Percentiles rank a stretch among this genome's conserved stretches.
Evolutionary conservation across 805 yeast genomes (phyloP).

Genomic region (Huiozyma naganishii): DNA sequence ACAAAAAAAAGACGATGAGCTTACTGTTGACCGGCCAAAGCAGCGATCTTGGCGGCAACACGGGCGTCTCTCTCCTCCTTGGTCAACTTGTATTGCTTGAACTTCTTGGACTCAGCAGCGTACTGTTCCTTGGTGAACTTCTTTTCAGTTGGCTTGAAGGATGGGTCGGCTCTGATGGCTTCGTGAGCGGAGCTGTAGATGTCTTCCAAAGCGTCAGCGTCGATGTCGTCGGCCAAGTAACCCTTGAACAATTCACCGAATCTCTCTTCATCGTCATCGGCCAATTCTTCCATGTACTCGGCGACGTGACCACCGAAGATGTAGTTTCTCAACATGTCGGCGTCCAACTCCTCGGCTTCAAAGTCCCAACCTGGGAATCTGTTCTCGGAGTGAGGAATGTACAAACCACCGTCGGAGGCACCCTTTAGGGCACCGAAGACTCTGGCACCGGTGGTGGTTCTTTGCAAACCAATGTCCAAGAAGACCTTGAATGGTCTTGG

Average conservation of each 20-base stretch:
- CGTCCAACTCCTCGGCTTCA: conserved; percentile 95
- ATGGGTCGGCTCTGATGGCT: conserved; percentile 92
- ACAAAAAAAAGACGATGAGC: conserved; percentile 3
- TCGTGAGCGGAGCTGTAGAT: conserved; percentile 90
- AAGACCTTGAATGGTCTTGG: conserved; percentile 99
- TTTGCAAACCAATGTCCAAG: conserved; percentile 98
- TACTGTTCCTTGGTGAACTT: conserved; percentile 95
- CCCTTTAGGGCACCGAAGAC: conserved; percentile 99
- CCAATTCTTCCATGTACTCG: conserved; percentile 99
- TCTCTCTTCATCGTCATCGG: conserved; percentile 99
- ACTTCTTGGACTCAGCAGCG: conserved; percentile 93
- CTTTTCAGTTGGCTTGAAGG: conserved; percentile 78
- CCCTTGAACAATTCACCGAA: conserved; percentile 92
- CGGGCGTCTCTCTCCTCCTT: conserved; percentile 82
- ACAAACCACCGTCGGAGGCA: conserved; percentile 99
- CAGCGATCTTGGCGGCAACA: conserved; percentile 89
- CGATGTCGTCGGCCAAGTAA: conserved; percentile 93
- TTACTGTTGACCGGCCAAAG: conserved; percentile 44
- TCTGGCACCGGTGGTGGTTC: conserved; percentile 99
- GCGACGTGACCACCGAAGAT: conserved; percentile 99
- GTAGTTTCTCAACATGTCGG: conserved; percentile 96
- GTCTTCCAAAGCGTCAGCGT: conserved; percentile 95
- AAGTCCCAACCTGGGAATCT: conserved; percentile 99
- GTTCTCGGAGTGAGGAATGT: conserved; percentile 98
- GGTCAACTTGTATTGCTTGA: conserved; percentile 81